These are phyloP conservation scores for Royoungia palumana DNA, from an alignment of 768 basidiomycete genomes.

Conservation along the genomic window DNA sequence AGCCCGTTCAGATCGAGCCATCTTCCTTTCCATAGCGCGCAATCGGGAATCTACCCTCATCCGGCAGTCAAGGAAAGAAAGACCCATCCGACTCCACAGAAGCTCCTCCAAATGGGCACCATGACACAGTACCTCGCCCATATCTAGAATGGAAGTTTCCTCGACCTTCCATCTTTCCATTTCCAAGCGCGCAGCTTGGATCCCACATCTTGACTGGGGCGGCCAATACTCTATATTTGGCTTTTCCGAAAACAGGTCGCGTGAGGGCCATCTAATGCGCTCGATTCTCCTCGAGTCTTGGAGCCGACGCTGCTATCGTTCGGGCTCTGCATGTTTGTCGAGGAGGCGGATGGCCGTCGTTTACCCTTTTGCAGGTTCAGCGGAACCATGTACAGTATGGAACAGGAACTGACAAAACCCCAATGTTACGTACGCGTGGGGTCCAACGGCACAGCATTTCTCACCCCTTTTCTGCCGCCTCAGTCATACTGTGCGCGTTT, in stretches of 20 bases:
- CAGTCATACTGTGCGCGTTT: too few species aligned
- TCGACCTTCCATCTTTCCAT: conserved; percentile 18
- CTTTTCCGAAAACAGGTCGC: neutral
- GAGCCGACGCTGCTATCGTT: neutral
- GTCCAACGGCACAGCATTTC: neutral
- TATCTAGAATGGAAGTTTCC: conserved; percentile 12
- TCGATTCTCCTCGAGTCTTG: neutral
- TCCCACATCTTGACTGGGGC: conserved; percentile 1
- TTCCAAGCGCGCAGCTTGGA: conserved; percentile 5
- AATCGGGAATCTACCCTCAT: conserved; percentile 5
- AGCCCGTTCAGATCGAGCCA: conserved; percentile 4
- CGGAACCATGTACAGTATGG: neutral
- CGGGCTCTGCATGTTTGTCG: neutral
- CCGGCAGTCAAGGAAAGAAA: neutral
- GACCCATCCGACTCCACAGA: conserved; percentile 11
- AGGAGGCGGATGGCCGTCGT: neutral
- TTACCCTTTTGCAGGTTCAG: neutral
- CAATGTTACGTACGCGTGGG: conserved; percentile 12
- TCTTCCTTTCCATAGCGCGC: neutral
- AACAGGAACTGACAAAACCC: neutral
- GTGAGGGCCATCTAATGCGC: neutral
- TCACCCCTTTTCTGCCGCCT: conserved; percentile 9
- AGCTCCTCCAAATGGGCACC: neutral
- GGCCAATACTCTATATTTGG: conserved; percentile 3
- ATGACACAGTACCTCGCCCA: conserved; percentile 2